Conservation (phyloP, 768 basidiomycete genomes). For the Boletellus emodensis region DNA sequence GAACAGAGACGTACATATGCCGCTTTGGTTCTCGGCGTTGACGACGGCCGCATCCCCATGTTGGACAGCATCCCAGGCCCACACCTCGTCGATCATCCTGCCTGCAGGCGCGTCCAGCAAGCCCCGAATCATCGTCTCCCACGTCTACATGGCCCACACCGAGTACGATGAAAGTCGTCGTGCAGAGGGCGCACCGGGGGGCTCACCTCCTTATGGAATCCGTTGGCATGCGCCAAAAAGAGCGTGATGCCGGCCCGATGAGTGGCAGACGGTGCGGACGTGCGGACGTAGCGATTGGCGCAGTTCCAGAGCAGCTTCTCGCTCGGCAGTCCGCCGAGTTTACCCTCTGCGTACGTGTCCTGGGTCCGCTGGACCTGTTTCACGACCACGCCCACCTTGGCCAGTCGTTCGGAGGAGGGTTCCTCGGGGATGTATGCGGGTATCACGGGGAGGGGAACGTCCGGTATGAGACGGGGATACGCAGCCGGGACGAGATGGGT, state of each 20-base stretch:
- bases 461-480: conserved; percentile 22
- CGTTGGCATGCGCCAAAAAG: conserved; percentile 79
- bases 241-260: conserved; percentile 51
- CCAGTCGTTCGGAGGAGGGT: conserved; percentile 8
- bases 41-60: conserved; percentile 82
- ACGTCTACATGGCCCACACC: conserved; percentile 49
- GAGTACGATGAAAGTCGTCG: neutral
- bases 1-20: conserved; percentile 47
- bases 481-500: conserved; percentile 31
- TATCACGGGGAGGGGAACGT: conserved; percentile 20
- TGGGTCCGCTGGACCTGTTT: conserved; percentile 20
- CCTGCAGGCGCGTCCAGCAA: conserved; percentile 46
- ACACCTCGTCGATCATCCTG: conserved; percentile 60
- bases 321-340: conserved; percentile 13
- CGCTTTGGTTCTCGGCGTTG: conserved; percentile 54
- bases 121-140: conserved; percentile 62
- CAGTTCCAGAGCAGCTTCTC: conserved; percentile 58
- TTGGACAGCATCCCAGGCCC: conserved; percentile 79
- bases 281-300: conserved; percentile 60
- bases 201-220: conserved; percentile 79
- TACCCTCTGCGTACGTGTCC: conserved; percentile 11
- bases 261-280: neutral
- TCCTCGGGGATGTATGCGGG: conserved; percentile 9
- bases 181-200: neutral
- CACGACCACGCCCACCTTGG: conserved; percentile 6